Percentiles rank a stretch among this genome's conserved stretches.
These are phyloP conservation scores for Hypoxylon sp. DNA, from an alignment of 2,329 filamentous ascomycete genomes.

Conservation along the genomic window DNA sequence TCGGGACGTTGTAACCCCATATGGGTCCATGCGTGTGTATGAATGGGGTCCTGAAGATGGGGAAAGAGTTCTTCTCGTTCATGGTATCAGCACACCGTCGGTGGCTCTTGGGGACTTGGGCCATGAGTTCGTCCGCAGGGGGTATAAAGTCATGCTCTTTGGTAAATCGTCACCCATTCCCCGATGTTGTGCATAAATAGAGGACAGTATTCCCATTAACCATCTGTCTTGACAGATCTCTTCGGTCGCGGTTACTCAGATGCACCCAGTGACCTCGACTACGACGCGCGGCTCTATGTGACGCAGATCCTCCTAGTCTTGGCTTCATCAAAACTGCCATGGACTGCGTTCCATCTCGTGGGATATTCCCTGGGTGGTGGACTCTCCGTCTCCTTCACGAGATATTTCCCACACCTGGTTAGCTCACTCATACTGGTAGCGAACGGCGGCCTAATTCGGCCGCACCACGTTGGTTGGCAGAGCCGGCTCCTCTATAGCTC, in stretches of 20 bases:
- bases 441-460: constrained; percentile 77
- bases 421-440: constrained; percentile 76
- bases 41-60: constrained; percentile 84
- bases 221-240: constrained; percentile 65
- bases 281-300: constrained; percentile 75
- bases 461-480: constrained; percentile 71
- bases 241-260: constrained; percentile 86
- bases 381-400: constrained; percentile 77
- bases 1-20: constrained; percentile 77
- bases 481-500: constrained; percentile 74
- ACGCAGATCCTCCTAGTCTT: constrained; percentile 76
- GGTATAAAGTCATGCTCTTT: constrained; percentile 85
- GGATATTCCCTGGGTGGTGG: constrained; percentile 88
- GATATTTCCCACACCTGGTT: constrained; percentile 76
- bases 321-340: constrained; percentile 72
- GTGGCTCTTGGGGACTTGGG: constrained; percentile 77
- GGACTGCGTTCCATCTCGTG: constrained; percentile 76
- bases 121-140: constrained; percentile 72
- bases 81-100: constrained; percentile 86
- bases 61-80: constrained; percentile 80
- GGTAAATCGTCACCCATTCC: constrained; percentile 61
- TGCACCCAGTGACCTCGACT: constrained; percentile 70
- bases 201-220: background rate
- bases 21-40: constrained; percentile 80
- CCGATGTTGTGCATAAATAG: background rate